Evolutionary conservation across 768 basidiomycete genomes (phyloP).

Genomic region (Lactifluus echinatus): DNA sequence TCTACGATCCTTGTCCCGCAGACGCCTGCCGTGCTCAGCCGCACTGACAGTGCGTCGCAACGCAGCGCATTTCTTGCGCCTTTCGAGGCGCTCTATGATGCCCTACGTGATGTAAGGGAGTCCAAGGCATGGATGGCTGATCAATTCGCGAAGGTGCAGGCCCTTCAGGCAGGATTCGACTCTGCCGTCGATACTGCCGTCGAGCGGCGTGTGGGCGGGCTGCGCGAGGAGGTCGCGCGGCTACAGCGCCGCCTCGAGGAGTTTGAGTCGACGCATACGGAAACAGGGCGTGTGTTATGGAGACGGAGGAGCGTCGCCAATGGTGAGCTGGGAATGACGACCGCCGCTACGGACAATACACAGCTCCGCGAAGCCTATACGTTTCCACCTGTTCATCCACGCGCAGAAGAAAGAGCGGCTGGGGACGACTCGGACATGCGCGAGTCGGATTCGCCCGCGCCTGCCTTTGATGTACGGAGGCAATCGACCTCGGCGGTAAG

Average conservation of each 20-base stretch:
- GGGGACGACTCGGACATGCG: slow-evolving; percentile 7
- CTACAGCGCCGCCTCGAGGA: slow-evolving; percentile 60
- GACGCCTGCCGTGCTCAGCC: slow-evolving; percentile 58
- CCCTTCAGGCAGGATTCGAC: slow-evolving; percentile 47
- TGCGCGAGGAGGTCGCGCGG: slow-evolving; percentile 53
- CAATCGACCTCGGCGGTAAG: slow-evolving; percentile 43
- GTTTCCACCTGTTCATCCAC: slow-evolving; percentile 16
- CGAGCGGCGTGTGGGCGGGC: slow-evolving; percentile 48
- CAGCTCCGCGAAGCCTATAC: slow-evolving; percentile 17
- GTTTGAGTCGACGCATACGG: slow-evolving; percentile 42
- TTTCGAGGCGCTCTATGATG: slow-evolving; percentile 80
- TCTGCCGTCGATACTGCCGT: slow-evolving; percentile 52
- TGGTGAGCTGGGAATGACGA: slow-evolving; percentile 11
- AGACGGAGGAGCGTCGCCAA: slow-evolving; percentile 22
- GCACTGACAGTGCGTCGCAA: slow-evolving; percentile 50
- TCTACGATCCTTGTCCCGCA: slow-evolving; percentile 56
- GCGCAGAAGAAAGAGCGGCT: background rate
- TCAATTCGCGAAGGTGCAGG: slow-evolving; percentile 57
- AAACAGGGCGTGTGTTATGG: background rate
- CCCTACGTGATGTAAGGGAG: slow-evolving; percentile 70
- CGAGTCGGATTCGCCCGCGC: slow-evolving; percentile 39
- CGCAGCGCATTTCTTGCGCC: slow-evolving; percentile 74
- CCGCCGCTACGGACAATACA: background rate
- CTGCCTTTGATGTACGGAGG: slow-evolving; percentile 40
- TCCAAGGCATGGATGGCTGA: slow-evolving; percentile 70